Evolutionary conservation across 768 basidiomycete genomes (phyloP), one percentile per base, ranked within the genome.

Genomic region (Kondoa malvinella): DNA sequence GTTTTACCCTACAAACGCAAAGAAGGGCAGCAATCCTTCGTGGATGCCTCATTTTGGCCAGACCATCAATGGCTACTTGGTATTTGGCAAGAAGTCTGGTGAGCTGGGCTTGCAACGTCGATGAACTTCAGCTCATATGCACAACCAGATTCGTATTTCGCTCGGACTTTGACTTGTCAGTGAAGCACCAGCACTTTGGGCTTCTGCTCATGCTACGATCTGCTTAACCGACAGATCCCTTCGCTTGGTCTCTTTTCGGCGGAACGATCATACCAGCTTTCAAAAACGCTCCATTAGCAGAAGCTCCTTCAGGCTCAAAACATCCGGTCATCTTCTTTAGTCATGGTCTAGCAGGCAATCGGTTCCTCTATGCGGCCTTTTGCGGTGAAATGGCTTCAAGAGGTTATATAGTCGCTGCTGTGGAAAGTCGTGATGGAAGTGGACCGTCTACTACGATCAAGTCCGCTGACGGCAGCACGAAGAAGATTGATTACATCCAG

Each of bases 391-490:
- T 92, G 26, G 91, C 90, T 2, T 83, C 87, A 2, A 81, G 85
- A 40, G 91, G 91, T 1, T 85, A 82, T 69, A 84, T 92, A 2
- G 89, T 94, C 1, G 80, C 89, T 57, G 86, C 88, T 3, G 74
- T 92, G 27, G 88, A 92, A 74, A 90, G 92, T 75, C 81, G 86
- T 12, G 91, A 92, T 75, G 89, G 89, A 0, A 86, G 86, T 2
- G 85, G 82, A 1, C 84, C 84, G 0, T 68, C 76, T 1, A 81
- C 78, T 2, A 81, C 79, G 69, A 76, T 81, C 58, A 77, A 80
- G 57, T 78, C 77, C 50, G 75, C 74, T 73, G 70, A 76, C 56
- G 78, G 71, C 74, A 70, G 71, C 73, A 75, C 32, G 70, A 77
- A 70, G 64, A 69, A 58, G 2, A 58, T 79, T 29, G 75, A 82